Base-by-base conservation (phyloP, 83 land plant genomes). In the Isoetes engelmannii region DNA sequence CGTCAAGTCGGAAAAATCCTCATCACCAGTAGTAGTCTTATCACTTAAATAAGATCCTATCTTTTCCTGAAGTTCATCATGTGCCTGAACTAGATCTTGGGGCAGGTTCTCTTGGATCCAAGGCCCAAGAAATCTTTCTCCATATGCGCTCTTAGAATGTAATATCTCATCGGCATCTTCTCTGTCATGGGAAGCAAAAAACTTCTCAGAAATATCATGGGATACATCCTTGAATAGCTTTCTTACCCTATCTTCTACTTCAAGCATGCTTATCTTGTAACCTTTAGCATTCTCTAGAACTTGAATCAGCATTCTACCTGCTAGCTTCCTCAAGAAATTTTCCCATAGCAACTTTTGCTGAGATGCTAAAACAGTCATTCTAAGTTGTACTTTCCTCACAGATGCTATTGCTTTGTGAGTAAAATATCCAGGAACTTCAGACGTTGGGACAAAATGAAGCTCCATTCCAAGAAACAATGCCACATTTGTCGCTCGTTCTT, bases 351-450 rank as follows among this genome's bases (percentile, higher is more conserved):
- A 84, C 60, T 67, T 82, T 69, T 85, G 37, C 37, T 85, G 85
- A 47, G 63, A 6, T n/a, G 75, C 74, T 49, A 63, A 73, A 7
- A 70, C 84, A 63, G 76, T 79, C 64, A 80, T 79, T 69, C 76
- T 79, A 53, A 76, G 82, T 6, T 78, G 50, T 47, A 82, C 76
- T 76, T 87, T 87, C 72, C 84, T 87, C 57, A 71, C 57, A 12
- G 91, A 87, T 49, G 87, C 71, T 6, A 84, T 85, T 17, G 87
- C 91, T 46, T 87, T 87, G 9, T 85, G 84, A 5, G 88, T 80
- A 76, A 74, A 74, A 5, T 70, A 78, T 4, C 84, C 85, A 49
- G 57, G 74, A 61, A 87, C 64, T 65, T 85, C 75, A 28, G 85
- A 85, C 48, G 80, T 85, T 4, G 74, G 61, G 42, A 87, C 91